phyloP scores from a whole-genome alignment of 768 basidiomycete species.

The Tremella yokohamensis region DNA sequence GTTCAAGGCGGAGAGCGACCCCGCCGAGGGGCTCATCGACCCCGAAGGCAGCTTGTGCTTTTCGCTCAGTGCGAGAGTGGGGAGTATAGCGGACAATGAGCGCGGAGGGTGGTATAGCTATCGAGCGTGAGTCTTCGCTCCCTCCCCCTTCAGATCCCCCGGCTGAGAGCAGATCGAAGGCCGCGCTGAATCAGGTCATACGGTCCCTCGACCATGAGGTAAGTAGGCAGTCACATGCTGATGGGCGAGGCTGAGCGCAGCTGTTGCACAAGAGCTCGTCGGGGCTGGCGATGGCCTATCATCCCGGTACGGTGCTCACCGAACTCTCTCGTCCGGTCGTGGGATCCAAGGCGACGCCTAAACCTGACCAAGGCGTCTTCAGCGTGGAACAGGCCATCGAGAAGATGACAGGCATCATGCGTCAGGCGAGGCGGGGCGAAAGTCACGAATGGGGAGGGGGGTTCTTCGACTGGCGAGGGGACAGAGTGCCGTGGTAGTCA shows the following conservation, averaged over 20 bases:
- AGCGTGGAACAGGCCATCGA: constrained; percentile 45
- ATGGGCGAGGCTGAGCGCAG: constrained; percentile 22
- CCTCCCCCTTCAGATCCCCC: background rate
- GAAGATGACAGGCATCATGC: constrained; percentile 40
- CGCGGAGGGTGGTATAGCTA: constrained; percentile 52
- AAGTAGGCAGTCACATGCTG: constrained; percentile 3
- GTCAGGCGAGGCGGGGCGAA: constrained; percentile 24
- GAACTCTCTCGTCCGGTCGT: constrained; percentile 45
- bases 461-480: constrained; percentile 50
- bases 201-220: constrained; percentile 52
- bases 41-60: constrained; percentile 45
- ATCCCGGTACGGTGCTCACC: constrained; percentile 51
- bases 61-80: constrained; percentile 52
- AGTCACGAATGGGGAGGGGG: constrained; percentile 34
- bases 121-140: constrained; percentile 36
- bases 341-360: constrained; percentile 35
- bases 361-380: constrained; percentile 49
- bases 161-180: constrained; percentile 49
- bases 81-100: constrained; percentile 52
- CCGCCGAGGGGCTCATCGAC: constrained; percentile 46
- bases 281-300: constrained; percentile 48
- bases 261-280: constrained; percentile 49
- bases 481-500: constrained; percentile 40
- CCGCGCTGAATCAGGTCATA: constrained; percentile 53
- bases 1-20: constrained; percentile 40